Conservation (phyloP, 345 rosid genomes). For the Crucihimalaya himalaica region DNA sequence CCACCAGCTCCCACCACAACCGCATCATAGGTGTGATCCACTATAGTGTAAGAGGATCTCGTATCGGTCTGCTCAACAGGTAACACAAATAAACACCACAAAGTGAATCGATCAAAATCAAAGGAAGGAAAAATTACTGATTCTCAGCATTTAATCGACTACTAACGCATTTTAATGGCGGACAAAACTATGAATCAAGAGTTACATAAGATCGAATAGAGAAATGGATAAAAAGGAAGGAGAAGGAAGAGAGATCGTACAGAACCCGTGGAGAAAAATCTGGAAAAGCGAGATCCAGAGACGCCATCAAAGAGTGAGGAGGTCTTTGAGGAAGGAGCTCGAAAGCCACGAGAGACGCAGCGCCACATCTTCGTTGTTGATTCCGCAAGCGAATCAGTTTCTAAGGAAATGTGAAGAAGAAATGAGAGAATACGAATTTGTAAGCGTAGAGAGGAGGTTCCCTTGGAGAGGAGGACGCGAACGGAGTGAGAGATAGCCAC, state of each 20-base stretch:
- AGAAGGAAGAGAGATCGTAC: constrained; percentile 48
- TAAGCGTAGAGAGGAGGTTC: constrained; percentile 12
- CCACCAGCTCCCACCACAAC: constrained; percentile 99
- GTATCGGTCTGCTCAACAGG: constrained; percentile 47
- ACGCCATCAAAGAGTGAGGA: constrained; percentile 40
- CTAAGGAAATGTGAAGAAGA: constrained; percentile 24
- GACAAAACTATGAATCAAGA: constrained; percentile 2
- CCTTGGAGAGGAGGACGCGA: constrained; percentile 23
- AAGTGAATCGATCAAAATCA: constrained; percentile 12
- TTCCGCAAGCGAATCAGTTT: constrained; percentile 22
- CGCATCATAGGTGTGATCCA: constrained; percentile 96
- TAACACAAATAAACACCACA: constrained; percentile 1
- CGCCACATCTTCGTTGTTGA: constrained; percentile 78
- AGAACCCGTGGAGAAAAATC: constrained; percentile 71
- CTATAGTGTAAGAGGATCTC: constrained; percentile 69
- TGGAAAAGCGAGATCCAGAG: constrained; percentile 66
- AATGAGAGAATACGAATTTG: constrained; percentile 19
- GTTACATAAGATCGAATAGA: constrained; percentile 8
- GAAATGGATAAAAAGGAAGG: background rate
- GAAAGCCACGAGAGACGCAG: constrained; percentile 89
- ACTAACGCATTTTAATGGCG: constrained; percentile 5
- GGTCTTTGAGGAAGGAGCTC: constrained; percentile 55
- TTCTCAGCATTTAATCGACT: background rate
- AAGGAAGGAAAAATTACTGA: background rate
- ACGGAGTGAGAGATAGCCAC: constrained; percentile 41